phyloP scores from a whole-genome alignment of 2,329 filamentous ascomycete species.

The Pseudogymnoascus sp. region DNA sequence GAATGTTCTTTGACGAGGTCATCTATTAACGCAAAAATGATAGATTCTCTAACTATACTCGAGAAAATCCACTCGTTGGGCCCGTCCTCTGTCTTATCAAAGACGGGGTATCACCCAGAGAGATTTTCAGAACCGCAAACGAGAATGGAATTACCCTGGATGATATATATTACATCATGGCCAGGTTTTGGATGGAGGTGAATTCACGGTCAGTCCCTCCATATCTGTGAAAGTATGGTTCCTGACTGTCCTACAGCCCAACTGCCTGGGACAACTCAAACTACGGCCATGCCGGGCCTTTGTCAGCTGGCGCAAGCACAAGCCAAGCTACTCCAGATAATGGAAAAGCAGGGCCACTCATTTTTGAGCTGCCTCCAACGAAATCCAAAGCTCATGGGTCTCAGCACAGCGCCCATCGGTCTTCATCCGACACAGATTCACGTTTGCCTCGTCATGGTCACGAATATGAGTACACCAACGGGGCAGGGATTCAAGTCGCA shows the following conservation, averaged over 20 bases:
- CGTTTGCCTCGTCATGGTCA: not conserved
- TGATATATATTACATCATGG: constrained; percentile 2
- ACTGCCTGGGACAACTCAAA: not conserved
- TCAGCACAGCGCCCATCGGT: not conserved
- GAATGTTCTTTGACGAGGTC: not conserved
- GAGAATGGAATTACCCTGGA: not conserved
- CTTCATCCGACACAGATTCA: not conserved
- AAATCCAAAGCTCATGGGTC: not conserved
- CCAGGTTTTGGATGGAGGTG: not conserved
- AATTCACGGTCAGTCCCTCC: not conserved
- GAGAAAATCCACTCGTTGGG: not conserved
- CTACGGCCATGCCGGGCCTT: not conserved
- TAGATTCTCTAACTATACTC: not conserved
- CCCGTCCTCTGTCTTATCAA: not conserved
- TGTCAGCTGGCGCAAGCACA: not conserved
- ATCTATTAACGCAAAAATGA: not conserved
- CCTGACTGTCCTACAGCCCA: not conserved
- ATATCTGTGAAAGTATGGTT: not conserved
- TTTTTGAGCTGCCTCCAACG: not conserved
- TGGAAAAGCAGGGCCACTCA: not conserved
- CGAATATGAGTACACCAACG: not conserved
- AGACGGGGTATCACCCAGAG: not conserved
- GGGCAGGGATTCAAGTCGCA: not conserved
- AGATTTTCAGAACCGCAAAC: not conserved
- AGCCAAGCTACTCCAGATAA: not conserved